A percentile compares a stretch with the other conserved stretches of the same genome.
Conservation (phyloP, 225 moss, liverwort and hornwort genomes). For the Anthoceros angustus region DNA sequence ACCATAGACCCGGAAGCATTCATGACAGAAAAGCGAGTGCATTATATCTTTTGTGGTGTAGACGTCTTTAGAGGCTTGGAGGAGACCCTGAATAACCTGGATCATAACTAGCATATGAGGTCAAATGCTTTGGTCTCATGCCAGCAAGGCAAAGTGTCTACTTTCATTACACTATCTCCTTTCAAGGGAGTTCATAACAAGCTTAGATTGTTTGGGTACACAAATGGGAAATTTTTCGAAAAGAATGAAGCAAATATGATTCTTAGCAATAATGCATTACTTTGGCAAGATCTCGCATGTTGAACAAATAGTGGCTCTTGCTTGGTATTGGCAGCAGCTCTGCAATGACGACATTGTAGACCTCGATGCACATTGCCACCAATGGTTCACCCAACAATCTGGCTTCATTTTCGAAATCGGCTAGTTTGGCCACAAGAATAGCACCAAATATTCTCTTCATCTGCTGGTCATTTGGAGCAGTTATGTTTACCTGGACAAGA, state of each 20-base stretch:
- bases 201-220: too few relatives aligned
- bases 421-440: conserved; percentile 45
- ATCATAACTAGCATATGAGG: background rate
- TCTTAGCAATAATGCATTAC: conserved; percentile 8
- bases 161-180: too few relatives aligned
- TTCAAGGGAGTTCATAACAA: too few relatives aligned
- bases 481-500: conserved; percentile 36
- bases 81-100: conserved; percentile 67
- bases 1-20: conserved; percentile 63
- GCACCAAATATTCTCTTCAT: conserved; percentile 70
- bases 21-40: conserved; percentile 58
- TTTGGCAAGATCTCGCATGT: conserved; percentile 72
- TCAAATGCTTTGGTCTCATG: too few relatives aligned
- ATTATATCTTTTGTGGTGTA: conserved; percentile 54
- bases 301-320: conserved; percentile 67
- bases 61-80: conserved; percentile 53
- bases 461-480: conserved; percentile 61
- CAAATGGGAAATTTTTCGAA: too few relatives aligned
- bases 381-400: conserved; percentile 48
- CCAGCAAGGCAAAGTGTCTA: too few relatives aligned
- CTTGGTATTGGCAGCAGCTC: conserved; percentile 62
- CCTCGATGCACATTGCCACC: conserved; percentile 40
- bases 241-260: too few relatives aligned
- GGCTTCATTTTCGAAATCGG: conserved; percentile 63
- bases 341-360: conserved; percentile 37